phyloP scores from a whole-genome alignment of 805 yeast species.

The Metschnikowia arizonensis region DNA sequence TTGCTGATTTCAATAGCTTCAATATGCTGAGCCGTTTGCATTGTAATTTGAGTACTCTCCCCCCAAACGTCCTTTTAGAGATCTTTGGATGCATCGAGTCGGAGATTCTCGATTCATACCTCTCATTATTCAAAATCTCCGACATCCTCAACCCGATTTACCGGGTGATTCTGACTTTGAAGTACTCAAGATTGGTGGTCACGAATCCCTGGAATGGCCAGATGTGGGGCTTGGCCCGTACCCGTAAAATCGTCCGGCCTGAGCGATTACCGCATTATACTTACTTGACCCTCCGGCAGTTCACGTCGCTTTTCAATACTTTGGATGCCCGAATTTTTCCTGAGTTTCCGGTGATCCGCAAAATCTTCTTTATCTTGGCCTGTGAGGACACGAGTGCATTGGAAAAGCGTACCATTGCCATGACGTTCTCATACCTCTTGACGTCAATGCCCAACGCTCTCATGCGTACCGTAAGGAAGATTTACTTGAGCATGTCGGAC shows the following conservation, averaged over 20 bases:
- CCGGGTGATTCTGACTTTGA: constrained; percentile 7
- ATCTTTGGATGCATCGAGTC: constrained; percentile 3
- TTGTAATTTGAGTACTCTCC: neutral
- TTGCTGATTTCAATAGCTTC: constrained; percentile 3
- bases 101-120: neutral
- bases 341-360: constrained; percentile 2
- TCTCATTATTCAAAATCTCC: neutral
- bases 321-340: constrained; percentile 3
- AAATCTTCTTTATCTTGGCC: constrained; percentile 1
- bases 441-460: constrained; percentile 2
- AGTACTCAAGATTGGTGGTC: constrained; percentile 6
- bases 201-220: constrained; percentile 9
- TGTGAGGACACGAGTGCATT: constrained; percentile 1
- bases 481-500: constrained; percentile 1
- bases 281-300: constrained; percentile 4
- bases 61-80: constrained; percentile 1
- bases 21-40: constrained; percentile 1
- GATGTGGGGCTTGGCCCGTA: constrained; percentile 6
- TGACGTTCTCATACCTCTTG: constrained; percentile 1
- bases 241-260: constrained; percentile 1
- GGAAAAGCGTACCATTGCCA: neutral
- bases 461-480: constrained; percentile 3
- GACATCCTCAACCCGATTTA: neutral
- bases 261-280: constrained; percentile 4
- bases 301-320: neutral